Conservation (phyloP, 1,284 basidiomycete genomes). For the Ganoderma leucocontextum region DNA sequence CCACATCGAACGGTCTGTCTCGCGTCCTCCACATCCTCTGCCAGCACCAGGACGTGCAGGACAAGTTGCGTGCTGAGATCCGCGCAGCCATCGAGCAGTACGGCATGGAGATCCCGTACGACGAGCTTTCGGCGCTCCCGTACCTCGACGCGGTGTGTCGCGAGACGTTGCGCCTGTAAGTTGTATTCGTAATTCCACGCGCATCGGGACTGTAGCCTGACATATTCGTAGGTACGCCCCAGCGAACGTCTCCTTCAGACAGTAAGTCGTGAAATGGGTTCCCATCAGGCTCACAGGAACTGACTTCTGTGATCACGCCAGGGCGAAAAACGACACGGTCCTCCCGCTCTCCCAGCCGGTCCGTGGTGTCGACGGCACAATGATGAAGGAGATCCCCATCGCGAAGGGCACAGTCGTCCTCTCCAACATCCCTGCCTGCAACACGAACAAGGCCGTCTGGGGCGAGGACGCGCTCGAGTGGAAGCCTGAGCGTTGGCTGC, state of each 20-base stretch:
- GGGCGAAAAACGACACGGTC: conserved; percentile 30
- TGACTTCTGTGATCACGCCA: not conserved
- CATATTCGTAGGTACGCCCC: not conserved
- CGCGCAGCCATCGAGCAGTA: conserved; percentile 12
- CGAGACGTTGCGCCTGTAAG: conserved; percentile 35
- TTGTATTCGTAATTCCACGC: not conserved
- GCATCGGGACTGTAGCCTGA: not conserved
- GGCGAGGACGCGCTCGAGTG: conserved; percentile 62
- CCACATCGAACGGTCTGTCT: conserved; percentile 25
- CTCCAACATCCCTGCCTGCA: conserved; percentile 57
- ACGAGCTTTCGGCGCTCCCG: conserved; percentile 21
- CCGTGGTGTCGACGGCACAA: conserved; percentile 35
- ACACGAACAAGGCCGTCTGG: conserved; percentile 58
- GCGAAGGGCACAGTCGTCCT: conserved; percentile 49
- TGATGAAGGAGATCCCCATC: conserved; percentile 47
- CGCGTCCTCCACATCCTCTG: conserved; percentile 22
- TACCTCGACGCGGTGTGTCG: conserved; percentile 30
- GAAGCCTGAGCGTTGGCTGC: conserved; percentile 47
- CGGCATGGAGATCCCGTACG: conserved; percentile 19
- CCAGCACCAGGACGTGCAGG: conserved; percentile 21
- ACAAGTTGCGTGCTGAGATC: conserved; percentile 22
- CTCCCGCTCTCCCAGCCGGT: conserved; percentile 37
- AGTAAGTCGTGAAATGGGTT: not conserved
- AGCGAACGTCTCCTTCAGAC: not conserved
- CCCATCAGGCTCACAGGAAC: too few relatives aligned